These are phyloP conservation scores for Phyllachora maydis DNA, from an alignment of 2,329 filamentous ascomycete species.

Conservation along the genomic window DNA sequence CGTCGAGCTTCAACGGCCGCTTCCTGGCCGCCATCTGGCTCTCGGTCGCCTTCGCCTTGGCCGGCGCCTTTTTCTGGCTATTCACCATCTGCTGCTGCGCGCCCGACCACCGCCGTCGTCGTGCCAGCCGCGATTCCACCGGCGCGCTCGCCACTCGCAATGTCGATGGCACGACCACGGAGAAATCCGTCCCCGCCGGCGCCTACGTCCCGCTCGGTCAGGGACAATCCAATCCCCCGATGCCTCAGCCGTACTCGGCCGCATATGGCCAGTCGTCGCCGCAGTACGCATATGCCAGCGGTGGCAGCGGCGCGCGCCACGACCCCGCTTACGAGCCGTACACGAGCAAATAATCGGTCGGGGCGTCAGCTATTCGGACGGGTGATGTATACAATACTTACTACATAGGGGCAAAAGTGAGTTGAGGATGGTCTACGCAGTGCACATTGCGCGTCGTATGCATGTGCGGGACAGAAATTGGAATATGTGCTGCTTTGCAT, in stretches of 20 bases:
- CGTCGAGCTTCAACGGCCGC: constrained; percentile 40
- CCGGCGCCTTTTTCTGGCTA: constrained; percentile 71
- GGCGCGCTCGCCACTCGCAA: no score
- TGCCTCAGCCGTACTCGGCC: constrained; percentile 12
- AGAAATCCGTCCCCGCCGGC: constrained; percentile 26
- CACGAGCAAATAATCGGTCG: no score
- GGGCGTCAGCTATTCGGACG: no score
- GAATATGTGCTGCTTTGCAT: no score
- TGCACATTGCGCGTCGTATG: no score
- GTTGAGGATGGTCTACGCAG: no score
- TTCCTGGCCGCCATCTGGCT: constrained; percentile 65
- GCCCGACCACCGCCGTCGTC: constrained; percentile 24
- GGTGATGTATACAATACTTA: no score
- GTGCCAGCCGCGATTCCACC: constrained; percentile 8
- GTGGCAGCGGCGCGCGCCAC: constrained; percentile 14
- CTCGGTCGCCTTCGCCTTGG: constrained; percentile 55
- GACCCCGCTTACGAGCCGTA: constrained; percentile 44
- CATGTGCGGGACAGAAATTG: no score
- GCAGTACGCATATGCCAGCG: constrained; percentile 10
- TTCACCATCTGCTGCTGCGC: constrained; percentile 84
- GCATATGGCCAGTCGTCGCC: no score
- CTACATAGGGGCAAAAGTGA: no score
- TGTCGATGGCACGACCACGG: no score
- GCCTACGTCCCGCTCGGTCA: constrained; percentile 24
- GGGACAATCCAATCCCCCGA: no score